A percentile compares a stretch with the other conserved stretches of the same genome.
Conservation (phyloP, 164 flowering plant genomes). For the Piper longum region DNA sequence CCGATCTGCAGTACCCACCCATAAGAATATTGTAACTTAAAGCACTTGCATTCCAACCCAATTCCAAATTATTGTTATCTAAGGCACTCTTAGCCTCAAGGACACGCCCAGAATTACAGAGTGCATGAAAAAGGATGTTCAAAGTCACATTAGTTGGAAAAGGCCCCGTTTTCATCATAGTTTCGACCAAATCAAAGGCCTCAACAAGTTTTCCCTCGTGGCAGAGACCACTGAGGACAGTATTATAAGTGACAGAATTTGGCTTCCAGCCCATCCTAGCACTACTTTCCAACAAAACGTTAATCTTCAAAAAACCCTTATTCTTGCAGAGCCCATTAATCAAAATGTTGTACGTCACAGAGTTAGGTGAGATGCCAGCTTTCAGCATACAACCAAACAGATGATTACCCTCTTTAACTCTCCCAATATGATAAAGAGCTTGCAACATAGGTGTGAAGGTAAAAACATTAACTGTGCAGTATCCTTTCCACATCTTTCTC, state of each 20-base stretch:
- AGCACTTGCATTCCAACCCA: background rate
- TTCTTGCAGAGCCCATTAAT: slow-evolving; percentile 8
- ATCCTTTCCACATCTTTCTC: background rate
- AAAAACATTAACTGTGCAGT: slow-evolving; percentile 1
- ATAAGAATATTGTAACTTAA: slow-evolving; percentile 4
- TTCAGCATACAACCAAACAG: slow-evolving; percentile 4
- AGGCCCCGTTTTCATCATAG: slow-evolving; percentile 1
- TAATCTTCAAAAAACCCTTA: slow-evolving; percentile 1
- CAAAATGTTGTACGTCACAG: slow-evolving; percentile 5
- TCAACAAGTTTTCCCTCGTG: background rate
- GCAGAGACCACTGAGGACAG: slow-evolving; percentile 5
- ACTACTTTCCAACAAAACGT: slow-evolving; percentile 1
- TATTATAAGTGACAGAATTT: slow-evolving; percentile 3
- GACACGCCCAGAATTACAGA: slow-evolving; percentile 1
- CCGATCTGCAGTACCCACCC: background rate
- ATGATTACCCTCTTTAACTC: background rate
- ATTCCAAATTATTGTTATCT: background rate
- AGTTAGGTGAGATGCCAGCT: slow-evolving; percentile 1
- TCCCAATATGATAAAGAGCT: slow-evolving; percentile 3
- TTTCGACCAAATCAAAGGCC: slow-evolving; percentile 1
- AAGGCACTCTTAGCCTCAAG: slow-evolving; percentile 1
- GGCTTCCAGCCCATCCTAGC: slow-evolving; percentile 7
- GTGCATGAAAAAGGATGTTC: slow-evolving; percentile 6
- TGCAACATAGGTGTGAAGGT: slow-evolving; percentile 6
- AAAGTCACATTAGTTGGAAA: slow-evolving; percentile 4